Percentiles rank a stretch among this genome's conserved stretches.
These are phyloP conservation scores for Arthrobotrys pseudoclavata DNA, from an alignment of 2,329 filamentous ascomycete species.

Conservation along the genomic window DNA sequence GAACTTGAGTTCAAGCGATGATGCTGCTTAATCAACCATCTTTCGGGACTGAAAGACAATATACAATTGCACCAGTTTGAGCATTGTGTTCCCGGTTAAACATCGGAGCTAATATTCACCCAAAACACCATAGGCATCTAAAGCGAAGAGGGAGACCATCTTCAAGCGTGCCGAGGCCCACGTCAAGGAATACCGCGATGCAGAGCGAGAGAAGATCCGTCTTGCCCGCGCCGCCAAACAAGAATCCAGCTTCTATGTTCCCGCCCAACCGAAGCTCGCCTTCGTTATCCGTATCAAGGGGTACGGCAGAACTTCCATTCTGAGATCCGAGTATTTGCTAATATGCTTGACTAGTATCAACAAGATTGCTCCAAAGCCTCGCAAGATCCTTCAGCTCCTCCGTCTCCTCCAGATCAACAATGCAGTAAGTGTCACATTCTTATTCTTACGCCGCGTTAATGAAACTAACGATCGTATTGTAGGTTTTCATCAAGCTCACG, in stretches of 20 bases:
- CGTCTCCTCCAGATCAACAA: conserved; percentile 99
- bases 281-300: conserved; percentile 99
- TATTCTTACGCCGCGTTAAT: neutral
- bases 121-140: conserved; percentile 79
- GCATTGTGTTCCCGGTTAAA: neutral
- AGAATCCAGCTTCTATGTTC: conserved; percentile 92
- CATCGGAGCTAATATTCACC: conserved; percentile 5
- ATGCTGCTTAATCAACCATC: conserved; percentile 98
- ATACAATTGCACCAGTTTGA: neutral
- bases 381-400: conserved; percentile 99
- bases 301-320: conserved; percentile 66
- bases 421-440: conserved; percentile 70
- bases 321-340: conserved; percentile 64
- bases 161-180: conserved; percentile 99
- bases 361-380: conserved; percentile 99
- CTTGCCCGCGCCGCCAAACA: conserved; percentile 89
- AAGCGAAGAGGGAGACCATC: conserved; percentile 98
- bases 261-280: conserved; percentile 94
- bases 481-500: conserved; percentile 90
- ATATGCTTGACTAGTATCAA: conserved; percentile 82
- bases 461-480: neutral
- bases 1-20: conserved; percentile 76
- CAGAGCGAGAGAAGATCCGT: conserved; percentile 98
- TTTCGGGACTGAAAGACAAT: conserved; percentile 90
- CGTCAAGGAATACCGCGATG: conserved; percentile 99